Conservation (phyloP, 257 asterid genomes). For the Vinca minor region DNA sequence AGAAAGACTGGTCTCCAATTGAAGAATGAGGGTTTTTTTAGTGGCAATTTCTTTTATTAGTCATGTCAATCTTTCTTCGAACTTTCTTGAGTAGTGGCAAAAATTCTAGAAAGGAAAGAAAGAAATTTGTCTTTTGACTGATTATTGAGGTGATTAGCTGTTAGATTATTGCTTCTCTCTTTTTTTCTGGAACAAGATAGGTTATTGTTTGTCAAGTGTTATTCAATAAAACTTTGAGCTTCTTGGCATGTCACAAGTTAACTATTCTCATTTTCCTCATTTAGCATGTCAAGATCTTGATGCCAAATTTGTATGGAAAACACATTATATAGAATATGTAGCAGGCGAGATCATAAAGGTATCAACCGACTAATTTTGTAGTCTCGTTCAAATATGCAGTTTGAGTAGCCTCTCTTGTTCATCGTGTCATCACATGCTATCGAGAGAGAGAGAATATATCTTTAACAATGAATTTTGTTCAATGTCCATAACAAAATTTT, state of each 20-base stretch:
- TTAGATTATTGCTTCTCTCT: slow-evolving; percentile 1
- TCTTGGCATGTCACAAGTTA: slow-evolving; percentile 10
- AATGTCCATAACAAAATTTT: too few relatives aligned
- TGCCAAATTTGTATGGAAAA: too few relatives aligned
- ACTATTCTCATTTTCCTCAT: too few relatives aligned
- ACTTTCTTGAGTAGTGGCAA: slow-evolving; percentile 12
- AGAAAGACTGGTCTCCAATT: slow-evolving; percentile 69
- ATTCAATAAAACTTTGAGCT: slow-evolving; percentile 27
- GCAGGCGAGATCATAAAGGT: too few relatives aligned
- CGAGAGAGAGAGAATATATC: too few relatives aligned
- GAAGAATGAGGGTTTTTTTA: slow-evolving; percentile 10
- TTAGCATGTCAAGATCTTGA: too few relatives aligned
- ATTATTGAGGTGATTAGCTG: slow-evolving; percentile 10
- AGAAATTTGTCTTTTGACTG: slow-evolving; percentile 9
- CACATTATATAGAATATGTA: too few relatives aligned
- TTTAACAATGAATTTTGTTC: too few relatives aligned
- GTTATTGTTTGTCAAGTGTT: slow-evolving; percentile 15
- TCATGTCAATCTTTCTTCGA: slow-evolving; percentile 7
- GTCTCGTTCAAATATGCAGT: background rate
- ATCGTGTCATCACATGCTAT: too few relatives aligned
- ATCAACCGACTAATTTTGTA: too few relatives aligned
- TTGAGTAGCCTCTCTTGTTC: background rate
- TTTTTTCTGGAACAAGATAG: slow-evolving; percentile 10
- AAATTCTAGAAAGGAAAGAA: slow-evolving; percentile 4
- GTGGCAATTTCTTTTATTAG: too few relatives aligned